Percentiles rank a stretch among this genome's conserved stretches.
Evolutionary conservation across 768 basidiomycete species (phyloP).

Genomic region (Kwoniella sp.): DNA sequence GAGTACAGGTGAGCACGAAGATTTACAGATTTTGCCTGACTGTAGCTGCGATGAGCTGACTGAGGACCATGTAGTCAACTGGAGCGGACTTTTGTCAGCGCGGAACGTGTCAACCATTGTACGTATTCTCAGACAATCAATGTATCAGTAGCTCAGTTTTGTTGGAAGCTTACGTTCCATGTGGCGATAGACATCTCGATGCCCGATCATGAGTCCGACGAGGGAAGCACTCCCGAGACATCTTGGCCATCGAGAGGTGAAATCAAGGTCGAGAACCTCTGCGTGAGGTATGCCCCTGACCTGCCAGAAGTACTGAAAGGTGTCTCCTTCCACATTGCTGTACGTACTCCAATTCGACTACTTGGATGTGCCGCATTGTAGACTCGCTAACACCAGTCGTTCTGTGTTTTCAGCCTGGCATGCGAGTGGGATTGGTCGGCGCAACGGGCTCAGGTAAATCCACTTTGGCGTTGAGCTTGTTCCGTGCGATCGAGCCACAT

Average conservation of each 20-base stretch:
- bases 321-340: conserved; percentile 44
- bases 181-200: conserved; percentile 41
- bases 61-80: conserved; percentile 22
- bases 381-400: too few relatives aligned
- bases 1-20: conserved; percentile 22
- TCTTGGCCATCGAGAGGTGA: conserved; percentile 48
- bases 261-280: conserved; percentile 39
- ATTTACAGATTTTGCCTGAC: too few relatives aligned
- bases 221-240: conserved; percentile 27
- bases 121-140: too few relatives aligned
- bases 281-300: conserved; percentile 45
- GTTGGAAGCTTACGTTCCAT: too few relatives aligned
- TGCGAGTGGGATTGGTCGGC: conserved; percentile 52
- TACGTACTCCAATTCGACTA: conserved; percentile 20
- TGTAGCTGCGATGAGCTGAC: not conserved
- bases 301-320: conserved; percentile 52
- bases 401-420: conserved; percentile 33
- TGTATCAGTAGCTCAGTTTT: too few relatives aligned
- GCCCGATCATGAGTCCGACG: conserved; percentile 26
- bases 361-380: too few relatives aligned
- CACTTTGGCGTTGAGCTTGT: conserved; percentile 51
- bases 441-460: conserved; percentile 50
- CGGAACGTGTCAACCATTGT: conserved; percentile 53
- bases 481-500: conserved; percentile 42
- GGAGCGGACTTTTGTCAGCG: conserved; percentile 53